phyloP scores from a whole-genome alignment of 2,329 filamentous ascomycete genomes.

The Fusarium pininemorale region DNA sequence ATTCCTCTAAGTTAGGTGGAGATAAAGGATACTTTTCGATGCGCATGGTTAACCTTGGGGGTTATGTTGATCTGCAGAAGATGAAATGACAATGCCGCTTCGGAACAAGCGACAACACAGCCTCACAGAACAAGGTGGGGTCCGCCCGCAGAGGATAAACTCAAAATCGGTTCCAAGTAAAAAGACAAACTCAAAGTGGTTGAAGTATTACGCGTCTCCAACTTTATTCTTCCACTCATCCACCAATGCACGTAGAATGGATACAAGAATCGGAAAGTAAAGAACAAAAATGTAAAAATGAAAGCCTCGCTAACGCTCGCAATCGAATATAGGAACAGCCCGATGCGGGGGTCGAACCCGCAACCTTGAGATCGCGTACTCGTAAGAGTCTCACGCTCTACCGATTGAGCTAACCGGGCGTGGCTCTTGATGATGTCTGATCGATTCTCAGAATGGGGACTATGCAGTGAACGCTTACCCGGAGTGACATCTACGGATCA shows the following conservation, averaged over 20 bases:
- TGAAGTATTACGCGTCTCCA: background rate
- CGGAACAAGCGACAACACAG: background rate
- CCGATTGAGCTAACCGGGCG: constrained; percentile 50
- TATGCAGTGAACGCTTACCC: rapidly evolving
- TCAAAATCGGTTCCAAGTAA: background rate
- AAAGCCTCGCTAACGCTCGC: constrained; percentile 11
- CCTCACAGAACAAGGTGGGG: background rate
- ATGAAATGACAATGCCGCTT: background rate
- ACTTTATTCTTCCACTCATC: background rate
- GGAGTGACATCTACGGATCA: background rate
- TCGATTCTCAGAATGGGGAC: rapidly evolving
- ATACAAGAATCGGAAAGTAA: no score
- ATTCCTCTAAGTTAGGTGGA: constrained; percentile 36
- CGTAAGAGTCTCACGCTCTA: constrained; percentile 76
- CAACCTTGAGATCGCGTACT: constrained; percentile 61
- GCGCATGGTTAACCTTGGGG: background rate
- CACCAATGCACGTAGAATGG: rapidly evolving
- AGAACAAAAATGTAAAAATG: background rate
- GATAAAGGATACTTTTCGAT: constrained; percentile 22
- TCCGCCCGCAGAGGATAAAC: background rate
- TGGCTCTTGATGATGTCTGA: constrained; percentile 28
- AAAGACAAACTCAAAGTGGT: background rate
- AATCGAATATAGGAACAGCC: constrained; percentile 49
- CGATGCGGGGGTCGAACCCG: constrained; percentile 62
- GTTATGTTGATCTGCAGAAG: background rate